Percentiles rank a stretch among this genome's conserved stretches.
Evolutionary conservation across 768 basidiomycete species (phyloP).

Genomic region (Russula ochroleuca): DNA sequence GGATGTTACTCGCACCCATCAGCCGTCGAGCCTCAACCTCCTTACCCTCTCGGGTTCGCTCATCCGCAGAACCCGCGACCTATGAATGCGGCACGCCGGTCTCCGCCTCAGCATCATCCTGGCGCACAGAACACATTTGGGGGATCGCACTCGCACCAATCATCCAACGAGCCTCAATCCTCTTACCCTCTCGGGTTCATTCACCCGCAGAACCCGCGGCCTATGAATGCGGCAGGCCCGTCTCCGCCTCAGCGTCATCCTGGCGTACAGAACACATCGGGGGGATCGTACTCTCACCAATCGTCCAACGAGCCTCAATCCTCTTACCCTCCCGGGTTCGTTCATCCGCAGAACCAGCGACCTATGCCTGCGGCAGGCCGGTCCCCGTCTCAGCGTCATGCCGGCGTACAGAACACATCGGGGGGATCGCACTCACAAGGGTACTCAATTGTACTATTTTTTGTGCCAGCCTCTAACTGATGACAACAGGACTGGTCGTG

Average conservation of each 20-base stretch:
- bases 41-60: too few relatives aligned
- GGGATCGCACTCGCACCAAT: not conserved
- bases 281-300: too few relatives aligned
- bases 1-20: not conserved
- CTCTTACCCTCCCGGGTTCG: too few relatives aligned
- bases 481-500: not conserved
- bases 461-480: not conserved
- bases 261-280: not conserved
- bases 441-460: not conserved
- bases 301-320: too few relatives aligned
- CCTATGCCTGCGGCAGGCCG: too few relatives aligned
- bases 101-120: too few relatives aligned
- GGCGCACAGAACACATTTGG: not conserved
- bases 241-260: not conserved
- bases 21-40: too few relatives aligned
- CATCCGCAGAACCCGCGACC: not conserved
- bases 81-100: too few relatives aligned
- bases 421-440: not conserved
- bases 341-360: not conserved
- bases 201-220: not conserved
- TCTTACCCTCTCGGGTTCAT: too few relatives aligned
- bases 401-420: not conserved
- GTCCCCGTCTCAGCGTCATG: not conserved
- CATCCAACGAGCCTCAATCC: not conserved
- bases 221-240: too few relatives aligned